Conservation (phyloP, 208 protist species). For the Wallacemonas sp. region DNA sequence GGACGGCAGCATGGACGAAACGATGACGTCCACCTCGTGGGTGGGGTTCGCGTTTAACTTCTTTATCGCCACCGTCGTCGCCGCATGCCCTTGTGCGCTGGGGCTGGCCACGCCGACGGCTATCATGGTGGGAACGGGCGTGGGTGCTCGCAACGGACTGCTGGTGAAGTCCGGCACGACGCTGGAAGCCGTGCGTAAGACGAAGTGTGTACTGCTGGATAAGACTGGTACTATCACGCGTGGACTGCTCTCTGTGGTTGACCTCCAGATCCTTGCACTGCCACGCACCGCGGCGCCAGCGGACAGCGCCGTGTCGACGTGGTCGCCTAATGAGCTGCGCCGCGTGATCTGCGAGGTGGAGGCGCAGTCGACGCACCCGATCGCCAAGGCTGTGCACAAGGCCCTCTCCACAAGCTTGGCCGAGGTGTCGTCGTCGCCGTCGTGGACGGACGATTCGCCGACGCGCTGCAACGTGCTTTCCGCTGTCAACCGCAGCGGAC, state of each 20-base stretch:
- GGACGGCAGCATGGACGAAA: too few relatives aligned
- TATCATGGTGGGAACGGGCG: slow-evolving; percentile 96
- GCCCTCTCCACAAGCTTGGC: slow-evolving; percentile 4
- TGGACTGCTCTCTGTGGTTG: slow-evolving; percentile 84
- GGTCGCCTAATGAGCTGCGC: slow-evolving; percentile 7
- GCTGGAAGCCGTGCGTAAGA: slow-evolving; percentile 83
- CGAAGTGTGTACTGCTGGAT: slow-evolving; percentile 92
- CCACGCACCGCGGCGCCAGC: not conserved
- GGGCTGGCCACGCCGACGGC: slow-evolving; percentile 96
- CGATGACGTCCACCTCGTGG: slow-evolving; percentile 16
- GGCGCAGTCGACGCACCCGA: slow-evolving; percentile 80
- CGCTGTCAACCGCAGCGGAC: slow-evolving; percentile 43
- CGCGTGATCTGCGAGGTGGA: slow-evolving; percentile 49
- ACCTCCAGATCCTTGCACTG: slow-evolving; percentile 14
- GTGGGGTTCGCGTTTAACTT: slow-evolving; percentile 93
- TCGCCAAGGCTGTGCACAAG: slow-evolving; percentile 78
- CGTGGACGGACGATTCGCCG: slow-evolving; percentile 10
- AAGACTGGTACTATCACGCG: slow-evolving; percentile 98
- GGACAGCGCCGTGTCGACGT: slow-evolving; percentile 1
- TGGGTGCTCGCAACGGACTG: slow-evolving; percentile 89
- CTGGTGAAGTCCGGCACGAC: slow-evolving; percentile 92
- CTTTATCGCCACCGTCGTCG: slow-evolving; percentile 93
- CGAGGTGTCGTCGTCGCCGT: not conserved
- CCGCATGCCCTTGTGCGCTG: slow-evolving; percentile 97
- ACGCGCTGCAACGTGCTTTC: slow-evolving; percentile 17